Evolutionary conservation across 768 basidiomycete genomes (phyloP).

Genomic region (Suillus variegatus): DNA sequence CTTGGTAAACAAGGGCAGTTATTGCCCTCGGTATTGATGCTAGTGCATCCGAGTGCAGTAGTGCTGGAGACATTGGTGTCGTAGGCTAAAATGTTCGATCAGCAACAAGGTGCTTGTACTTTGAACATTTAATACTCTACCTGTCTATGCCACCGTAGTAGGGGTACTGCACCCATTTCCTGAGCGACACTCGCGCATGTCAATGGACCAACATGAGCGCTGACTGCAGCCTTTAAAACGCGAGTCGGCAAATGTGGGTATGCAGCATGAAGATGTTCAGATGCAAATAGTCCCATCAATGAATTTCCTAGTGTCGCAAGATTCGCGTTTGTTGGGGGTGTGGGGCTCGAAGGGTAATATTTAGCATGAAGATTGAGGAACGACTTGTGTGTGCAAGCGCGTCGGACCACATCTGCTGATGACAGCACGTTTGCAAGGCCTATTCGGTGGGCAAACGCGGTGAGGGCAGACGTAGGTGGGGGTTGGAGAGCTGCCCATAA

Average conservation of each 20-base stretch:
- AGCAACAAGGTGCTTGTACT: conserved; percentile 8
- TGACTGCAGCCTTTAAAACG: conserved; percentile 88
- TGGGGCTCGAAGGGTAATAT: conserved; percentile 55
- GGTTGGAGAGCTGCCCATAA: conserved; percentile 74
- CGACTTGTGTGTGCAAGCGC: conserved; percentile 81
- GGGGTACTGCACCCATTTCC: conserved; percentile 77
- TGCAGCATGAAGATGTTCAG: conserved; percentile 76
- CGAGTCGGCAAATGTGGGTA: conserved; percentile 93
- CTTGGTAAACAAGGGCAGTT: conserved; percentile 86
- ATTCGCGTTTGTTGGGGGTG: conserved; percentile 70
- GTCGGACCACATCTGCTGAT: conserved; percentile 59
- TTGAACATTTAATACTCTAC: conserved; percentile 34
- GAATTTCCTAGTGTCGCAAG: conserved; percentile 81
- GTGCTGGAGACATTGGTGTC: conserved; percentile 46
- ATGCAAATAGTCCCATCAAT: conserved; percentile 85
- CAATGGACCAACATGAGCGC: conserved; percentile 86
- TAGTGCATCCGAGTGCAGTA: conserved; percentile 84
- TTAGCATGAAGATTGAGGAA: conserved; percentile 56
- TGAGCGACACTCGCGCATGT: conserved; percentile 84
- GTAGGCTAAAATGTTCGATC: conserved; percentile 39
- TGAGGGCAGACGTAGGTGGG: conserved; percentile 67
- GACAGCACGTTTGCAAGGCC: conserved; percentile 63
- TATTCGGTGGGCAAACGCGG: conserved; percentile 76
- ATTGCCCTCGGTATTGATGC: conserved; percentile 86
- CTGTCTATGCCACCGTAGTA: conserved; percentile 81